Evolutionary conservation across 768 basidiomycete genomes (phyloP), one percentile per base, ranked within the genome.

Genomic region (Lyophyllum atratum): DNA sequence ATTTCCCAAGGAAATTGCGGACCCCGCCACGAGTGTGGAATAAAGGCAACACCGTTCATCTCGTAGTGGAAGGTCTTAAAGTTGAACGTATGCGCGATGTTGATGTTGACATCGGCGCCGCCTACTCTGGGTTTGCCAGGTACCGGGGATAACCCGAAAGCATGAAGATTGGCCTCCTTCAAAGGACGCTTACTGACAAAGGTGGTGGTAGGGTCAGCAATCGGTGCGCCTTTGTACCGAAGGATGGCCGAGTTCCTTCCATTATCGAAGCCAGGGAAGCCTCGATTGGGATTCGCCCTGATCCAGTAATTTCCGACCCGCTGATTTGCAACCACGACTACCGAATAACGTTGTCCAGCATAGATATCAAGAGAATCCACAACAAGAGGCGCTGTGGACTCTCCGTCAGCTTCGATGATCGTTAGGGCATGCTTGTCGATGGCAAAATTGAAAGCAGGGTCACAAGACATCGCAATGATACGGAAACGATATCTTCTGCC

Each of bases 231-330:
- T 0, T 33, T 56, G 55, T 84, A 85, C 25, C 79, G 76, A 33
- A 85, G 64, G 59, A 83, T 81, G 5, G 80, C 82, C 28, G 71
- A 72, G 57, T 80, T 82, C 46, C 75, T 65, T 9, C 75, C 76
- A 22, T 26, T 62, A 43, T 55, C 70, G 70, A 80, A 80, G 0
- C 63, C 61, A 7, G 50, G 11, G 10, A 55, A 25, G 43, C 65
- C 68, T 29, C 42, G 24, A 49, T 66, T 68, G 10, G 74, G 67
- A 19, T 65, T 48, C 0, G 81, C 72, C 22, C 81, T 78, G 42
- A 85, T 71, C 83, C 83, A 85, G 63, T 85, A 85, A 56, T 82
- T 85, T 12, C 63, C 74, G 19, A 78, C 58, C 0, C 72, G 59
- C 53, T 81, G 73, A 59, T 78, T 63, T 8, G 80, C 80, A 12